Evolutionary conservation across 2,329 filamentous ascomycete species (phyloP), one percentile per base, ranked within the genome.

Genomic region (Aspergillus sp.): DNA sequence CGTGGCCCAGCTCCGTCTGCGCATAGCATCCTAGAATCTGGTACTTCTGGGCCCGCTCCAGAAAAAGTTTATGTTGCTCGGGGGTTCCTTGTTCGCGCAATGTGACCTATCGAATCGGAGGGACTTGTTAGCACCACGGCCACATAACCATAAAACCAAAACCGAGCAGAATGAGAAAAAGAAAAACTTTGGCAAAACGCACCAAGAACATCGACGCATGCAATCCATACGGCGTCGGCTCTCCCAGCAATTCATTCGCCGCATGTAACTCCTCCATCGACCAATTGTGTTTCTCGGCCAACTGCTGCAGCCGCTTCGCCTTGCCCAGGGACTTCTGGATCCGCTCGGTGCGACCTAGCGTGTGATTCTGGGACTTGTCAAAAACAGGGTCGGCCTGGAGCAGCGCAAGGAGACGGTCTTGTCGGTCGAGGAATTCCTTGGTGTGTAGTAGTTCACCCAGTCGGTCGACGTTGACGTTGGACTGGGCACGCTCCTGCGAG

Each of bases 1-100:
- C 90, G 70, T 93, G 90, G 18, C 90, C 90, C 46, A 93, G 78
- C 75, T 93, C 90, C 0, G 90, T 93, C 75, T 93, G 90, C 7
- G 90, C 90, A 68, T 93, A 93, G 69, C 90, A 92, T 55, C 90
- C 90, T 65, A 92, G 89, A 68, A 87, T 85, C 70, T 91, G 81
- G 76, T 91, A 92, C 47, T 84, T 84, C 65, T 86, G 80, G 1
- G 90, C 89, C 42, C 80, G 84, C 70, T 89, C 84, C 36, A 91
- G 81, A 79, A 90, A 93, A 58, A 87, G 80, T 73, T 90, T 85
- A 67, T 90, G 87, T 72, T 93, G 90, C 70, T 90, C 88, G 0
- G 88, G 84, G 4, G 85, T 90, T 29, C 87, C 86, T 78, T 92
- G 90, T 65, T 90, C 88, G 29, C 84, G 81, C 32, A 92, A 80